A percentile compares a stretch with the other conserved stretches of the same genome.
Evolutionary conservation across 1,139 yeast species (phyloP).

Genomic region (Suhomyces maxii): DNA sequence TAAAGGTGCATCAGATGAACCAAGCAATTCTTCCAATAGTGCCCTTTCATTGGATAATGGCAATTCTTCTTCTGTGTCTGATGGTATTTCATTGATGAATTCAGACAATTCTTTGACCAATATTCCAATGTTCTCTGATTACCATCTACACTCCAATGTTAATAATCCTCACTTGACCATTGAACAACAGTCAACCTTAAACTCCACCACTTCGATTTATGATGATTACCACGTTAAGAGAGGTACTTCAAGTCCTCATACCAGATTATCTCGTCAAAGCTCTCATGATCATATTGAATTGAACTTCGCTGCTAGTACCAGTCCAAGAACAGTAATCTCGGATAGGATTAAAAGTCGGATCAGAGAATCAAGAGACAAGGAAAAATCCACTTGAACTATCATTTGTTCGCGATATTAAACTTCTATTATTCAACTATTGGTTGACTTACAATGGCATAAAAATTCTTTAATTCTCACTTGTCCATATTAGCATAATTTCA

Average conservation of each 20-base stretch:
- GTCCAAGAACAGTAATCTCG: constrained; percentile 22
- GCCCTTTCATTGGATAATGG: constrained; percentile 24
- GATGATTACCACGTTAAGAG: constrained; percentile 27
- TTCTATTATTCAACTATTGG: neutral
- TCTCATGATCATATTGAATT: constrained; percentile 37
- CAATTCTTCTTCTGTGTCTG: constrained; percentile 43
- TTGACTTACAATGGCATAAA: neutral
- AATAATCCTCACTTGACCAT: constrained; percentile 25
- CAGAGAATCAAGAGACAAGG: constrained; percentile 33
- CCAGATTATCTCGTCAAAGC: constrained; percentile 5
- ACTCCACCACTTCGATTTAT: constrained; percentile 28
- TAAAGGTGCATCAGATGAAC: constrained; percentile 3
- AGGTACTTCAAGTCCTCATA: constrained; percentile 2
- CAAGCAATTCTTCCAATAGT: constrained; percentile 16
- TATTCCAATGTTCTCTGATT: constrained; percentile 56
- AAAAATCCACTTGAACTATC: neutral
- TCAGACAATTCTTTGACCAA: constrained; percentile 56
- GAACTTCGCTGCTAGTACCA: constrained; percentile 25
- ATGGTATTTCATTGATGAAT: constrained; percentile 54
- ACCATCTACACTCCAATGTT: constrained; percentile 39
- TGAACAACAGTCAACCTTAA: constrained; percentile 29
- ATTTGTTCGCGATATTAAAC: neutral
- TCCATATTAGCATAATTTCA: neutral
- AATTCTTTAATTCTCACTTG: neutral
- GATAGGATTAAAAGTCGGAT: constrained; percentile 38